These are phyloP conservation scores for Malus hybrid DNA, from an alignment of 331 rosid genomes.

Conservation along the genomic window DNA sequence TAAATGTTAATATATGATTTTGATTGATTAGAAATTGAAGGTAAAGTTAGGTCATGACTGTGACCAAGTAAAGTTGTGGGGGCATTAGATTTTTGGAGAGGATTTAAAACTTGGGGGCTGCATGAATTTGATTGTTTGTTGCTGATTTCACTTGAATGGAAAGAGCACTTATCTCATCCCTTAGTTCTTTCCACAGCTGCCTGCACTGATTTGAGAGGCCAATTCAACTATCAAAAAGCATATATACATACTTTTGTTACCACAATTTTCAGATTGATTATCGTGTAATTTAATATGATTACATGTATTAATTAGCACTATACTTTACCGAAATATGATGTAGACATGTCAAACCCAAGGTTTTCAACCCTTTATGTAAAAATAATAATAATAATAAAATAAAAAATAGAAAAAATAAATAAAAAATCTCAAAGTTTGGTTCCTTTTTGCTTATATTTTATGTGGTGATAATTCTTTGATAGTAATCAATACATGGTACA, in stretches of 20 bases:
- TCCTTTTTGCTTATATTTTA: neutral
- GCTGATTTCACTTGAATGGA: conserved; percentile 15
- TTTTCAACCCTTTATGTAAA: neutral
- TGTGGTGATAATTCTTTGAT: too few species aligned
- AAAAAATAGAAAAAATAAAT: too few species aligned
- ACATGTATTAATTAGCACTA: neutral
- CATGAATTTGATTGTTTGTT: neutral
- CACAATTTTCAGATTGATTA: neutral
- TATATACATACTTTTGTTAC: neutral
- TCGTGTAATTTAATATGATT: neutral
- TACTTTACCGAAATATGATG: neutral
- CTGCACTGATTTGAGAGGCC: conserved; percentile 30
- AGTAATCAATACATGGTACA: too few species aligned
- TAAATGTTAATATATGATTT: neutral
- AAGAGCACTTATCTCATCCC: conserved; percentile 37
- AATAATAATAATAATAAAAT: too few species aligned
- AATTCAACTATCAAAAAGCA: conserved; percentile 37
- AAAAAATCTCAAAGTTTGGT: neutral
- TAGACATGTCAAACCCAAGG: neutral
- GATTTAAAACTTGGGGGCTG: neutral
- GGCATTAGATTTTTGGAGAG: neutral
- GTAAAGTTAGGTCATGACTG: conserved; percentile 45
- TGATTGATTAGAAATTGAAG: neutral
- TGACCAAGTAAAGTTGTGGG: conserved; percentile 15
- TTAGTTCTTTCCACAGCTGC: conserved; percentile 7